Evolutionary conservation across 768 basidiomycete species (phyloP), one percentile per base, ranked within the genome.

Genomic region (Russula brevipes): DNA sequence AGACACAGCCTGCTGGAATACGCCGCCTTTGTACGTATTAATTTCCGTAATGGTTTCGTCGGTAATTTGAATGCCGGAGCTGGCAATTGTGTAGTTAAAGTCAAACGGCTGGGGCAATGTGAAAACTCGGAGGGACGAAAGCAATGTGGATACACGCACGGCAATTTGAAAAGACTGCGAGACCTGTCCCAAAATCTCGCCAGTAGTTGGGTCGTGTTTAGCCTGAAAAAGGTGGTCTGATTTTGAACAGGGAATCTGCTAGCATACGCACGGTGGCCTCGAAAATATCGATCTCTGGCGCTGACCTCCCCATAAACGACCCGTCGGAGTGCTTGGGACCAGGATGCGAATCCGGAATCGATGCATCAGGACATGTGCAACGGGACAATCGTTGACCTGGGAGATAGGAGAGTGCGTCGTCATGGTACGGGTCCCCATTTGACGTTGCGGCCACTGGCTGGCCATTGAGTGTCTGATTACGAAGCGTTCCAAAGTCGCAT

Each of bases 401-500:
- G 49, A 97, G 87, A 72, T 80, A 97, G 0, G 91, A 93, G 30
- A 98, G 76, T 9, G 77, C 80, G 49, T 78, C 80, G 57, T 77
- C 78, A 52, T 81, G 76, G 24, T 70, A 68, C 2, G 76, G 69
- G 69, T 90, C 88, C 14, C 92, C 92, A 55, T 80, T 79, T 17
- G 76, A 75, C 5, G 80, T 76, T 6, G 91, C 86, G 4, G 86
- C 81, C 11, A 67, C 59, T 1, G 94, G 94, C 51, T 71, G 71
- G 1, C 85, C 86, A 61, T 87, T 81, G 49, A 84, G 52, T 0
- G 91, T 88, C 73, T 98, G 95, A 73, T 98, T 98, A 8, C 81
- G 74, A 17, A 83, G 79, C 0, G 94, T 94, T n/a, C 96, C 96
- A n/a, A 95, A 81, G 72, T 98, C 95, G 70, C 96, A 97, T 14